Evolutionary conservation across 306 rosid genomes (phyloP), one percentile per base, ranked within the genome.

Genomic region (Rosa lucieae): DNA sequence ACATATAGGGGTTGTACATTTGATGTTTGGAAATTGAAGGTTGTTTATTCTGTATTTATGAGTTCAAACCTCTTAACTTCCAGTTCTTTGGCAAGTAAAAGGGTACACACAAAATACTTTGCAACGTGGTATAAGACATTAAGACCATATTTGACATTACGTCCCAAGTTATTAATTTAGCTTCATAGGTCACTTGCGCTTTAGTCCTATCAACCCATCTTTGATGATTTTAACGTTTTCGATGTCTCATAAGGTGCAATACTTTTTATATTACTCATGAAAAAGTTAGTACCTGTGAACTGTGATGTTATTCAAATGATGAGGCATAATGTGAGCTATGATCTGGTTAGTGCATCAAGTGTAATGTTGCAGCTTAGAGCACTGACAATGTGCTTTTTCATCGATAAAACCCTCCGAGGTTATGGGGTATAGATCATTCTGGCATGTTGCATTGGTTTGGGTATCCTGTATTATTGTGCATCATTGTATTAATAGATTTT

Each of bases 101-200:
- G 6, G 32, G 49, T 3, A 18, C 15, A 37, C 7, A 66, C 18
- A 9, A 0, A 35, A 73, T 37, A 37, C 53, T 37, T 53, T 53
- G n/a, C 1, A 6, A n/a, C 51, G 63, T 49, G 71, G 26, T 66
- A 8, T 65, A 15, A 1, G 44, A 72, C 63, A 32, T 32, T 32
- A 32, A 2, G 37, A 32, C 29, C 10, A 72, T 51, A 20, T 20
- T 63, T 73, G 35, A 51, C 55, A 17, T 52, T 18, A 35, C 18
- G 35, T 73, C 52, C 42, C 76, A 51, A 17, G 35, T 72, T 72
- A 37, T 37, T 72, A 72, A 72, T 15, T 49, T 37, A n/a, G n/a
- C 63, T 51, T 32, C 32, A 12, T 35, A 52, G 20, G 63, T 6
- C 67, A 51, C 18, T 42, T 42, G 14, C 21, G 9, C 37, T 5